A percentile compares a stretch with the other conserved stretches of the same genome.
phyloP scores from a whole-genome alignment of 805 yeast genomes.

The Brettanomyces custersianus region DNA sequence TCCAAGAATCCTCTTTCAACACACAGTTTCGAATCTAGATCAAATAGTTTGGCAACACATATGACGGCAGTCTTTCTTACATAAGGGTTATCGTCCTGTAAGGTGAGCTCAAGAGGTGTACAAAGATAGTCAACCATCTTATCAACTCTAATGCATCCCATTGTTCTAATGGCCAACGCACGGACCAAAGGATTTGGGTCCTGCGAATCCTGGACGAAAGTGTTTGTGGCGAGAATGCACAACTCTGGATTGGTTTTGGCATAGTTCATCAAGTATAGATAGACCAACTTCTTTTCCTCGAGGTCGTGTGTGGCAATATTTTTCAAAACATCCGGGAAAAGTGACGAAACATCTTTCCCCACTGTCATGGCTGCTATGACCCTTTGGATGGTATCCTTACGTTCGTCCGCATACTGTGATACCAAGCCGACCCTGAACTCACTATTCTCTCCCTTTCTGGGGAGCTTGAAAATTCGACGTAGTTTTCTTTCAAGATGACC shows the following conservation, averaged over 20 bases:
- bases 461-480: constrained; percentile 48
- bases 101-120: constrained; percentile 75
- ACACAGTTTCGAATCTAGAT: constrained; percentile 71
- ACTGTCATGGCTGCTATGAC: constrained; percentile 98
- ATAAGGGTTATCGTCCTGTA: constrained; percentile 90
- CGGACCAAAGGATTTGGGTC: constrained; percentile 95
- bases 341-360: constrained; percentile 90
- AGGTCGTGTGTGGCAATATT: constrained; percentile 95
- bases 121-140: constrained; percentile 94
- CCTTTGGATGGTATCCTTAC: constrained; percentile 94
- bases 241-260: constrained; percentile 95
- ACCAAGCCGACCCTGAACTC: constrained; percentile 87
- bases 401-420: constrained; percentile 87
- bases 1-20: constrained; percentile 80
- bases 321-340: constrained; percentile 93
- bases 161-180: constrained; percentile 93
- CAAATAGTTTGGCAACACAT: constrained; percentile 92
- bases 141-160: constrained; percentile 96
- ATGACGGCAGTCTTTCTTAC: constrained; percentile 97
- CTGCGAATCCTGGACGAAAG: constrained; percentile 90
- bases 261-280: constrained; percentile 90
- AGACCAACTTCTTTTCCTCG: constrained; percentile 94
- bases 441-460: constrained; percentile 69
- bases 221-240: constrained; percentile 91
- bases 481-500: constrained; percentile 39